Evolutionary conservation across 148 eudicot species (phyloP).

Genomic region (Oxyria digyna): DNA sequence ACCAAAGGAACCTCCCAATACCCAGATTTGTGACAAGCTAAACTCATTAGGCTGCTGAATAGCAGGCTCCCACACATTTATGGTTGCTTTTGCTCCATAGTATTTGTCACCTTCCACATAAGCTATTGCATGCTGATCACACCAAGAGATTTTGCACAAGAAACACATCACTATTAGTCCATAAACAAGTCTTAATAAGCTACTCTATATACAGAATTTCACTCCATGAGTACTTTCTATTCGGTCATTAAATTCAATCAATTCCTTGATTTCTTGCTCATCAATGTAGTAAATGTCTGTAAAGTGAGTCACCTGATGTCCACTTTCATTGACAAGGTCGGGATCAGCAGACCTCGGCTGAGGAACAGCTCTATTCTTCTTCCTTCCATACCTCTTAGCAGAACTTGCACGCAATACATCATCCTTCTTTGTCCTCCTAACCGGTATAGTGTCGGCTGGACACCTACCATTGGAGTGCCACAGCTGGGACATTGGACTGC

Average conservation of each 20-base stretch:
- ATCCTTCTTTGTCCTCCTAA: constrained; percentile 74
- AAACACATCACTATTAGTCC: neutral
- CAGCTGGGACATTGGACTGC: constrained; percentile 42
- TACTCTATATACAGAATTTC: too few species aligned
- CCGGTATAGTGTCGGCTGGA: constrained; percentile 65
- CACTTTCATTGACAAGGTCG: constrained; percentile 76
- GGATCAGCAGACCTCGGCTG: constrained; percentile 94
- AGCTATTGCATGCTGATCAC: constrained; percentile 79
- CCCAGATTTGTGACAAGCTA: constrained; percentile 91
- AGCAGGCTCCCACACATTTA: constrained; percentile 92
- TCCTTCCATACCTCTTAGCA: constrained; percentile 68
- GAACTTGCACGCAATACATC: constrained; percentile 88
- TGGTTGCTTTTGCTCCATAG: constrained; percentile 89
- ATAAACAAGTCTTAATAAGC: neutral
- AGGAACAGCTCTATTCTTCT: constrained; percentile 52
- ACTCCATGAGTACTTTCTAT: too few species aligned
- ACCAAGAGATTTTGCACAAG: neutral
- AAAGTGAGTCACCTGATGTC: constrained; percentile 60
- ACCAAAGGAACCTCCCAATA: constrained; percentile 92
- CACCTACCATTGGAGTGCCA: constrained; percentile 82
- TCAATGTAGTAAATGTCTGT: neutral
- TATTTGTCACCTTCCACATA: constrained; percentile 95
- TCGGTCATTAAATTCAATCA: neutral
- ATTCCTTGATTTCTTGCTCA: neutral
- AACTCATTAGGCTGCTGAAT: constrained; percentile 95